Conservation (phyloP, 306 rosid species). For the Dalbergia cochinchinensis region DNA sequence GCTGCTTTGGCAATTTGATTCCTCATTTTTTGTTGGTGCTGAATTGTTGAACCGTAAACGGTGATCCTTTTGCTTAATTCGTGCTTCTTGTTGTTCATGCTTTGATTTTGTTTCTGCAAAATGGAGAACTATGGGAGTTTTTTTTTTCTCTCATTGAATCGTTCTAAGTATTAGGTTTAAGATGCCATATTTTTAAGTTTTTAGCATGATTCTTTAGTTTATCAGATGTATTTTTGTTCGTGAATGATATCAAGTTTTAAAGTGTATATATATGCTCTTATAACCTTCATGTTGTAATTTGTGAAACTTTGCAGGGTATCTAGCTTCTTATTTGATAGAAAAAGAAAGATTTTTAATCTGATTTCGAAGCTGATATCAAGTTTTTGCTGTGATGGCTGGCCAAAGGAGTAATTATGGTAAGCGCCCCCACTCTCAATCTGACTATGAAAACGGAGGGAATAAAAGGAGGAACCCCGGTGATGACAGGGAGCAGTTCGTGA, state of each 20-base stretch:
- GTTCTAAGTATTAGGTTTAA: neutral
- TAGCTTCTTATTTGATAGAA: neutral
- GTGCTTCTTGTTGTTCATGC: neutral
- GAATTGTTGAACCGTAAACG: conserved; percentile 8
- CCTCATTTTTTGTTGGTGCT: neutral
- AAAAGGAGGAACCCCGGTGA: conserved; percentile 84
- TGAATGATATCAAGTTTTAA: no score
- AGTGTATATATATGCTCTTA: no score
- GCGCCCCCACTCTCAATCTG: conserved; percentile 78
- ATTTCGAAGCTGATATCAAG: conserved; percentile 45
- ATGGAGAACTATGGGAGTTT: neutral
- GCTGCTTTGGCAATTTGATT: neutral
- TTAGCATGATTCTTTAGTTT: neutral
- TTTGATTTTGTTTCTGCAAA: neutral
- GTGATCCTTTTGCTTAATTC: neutral
- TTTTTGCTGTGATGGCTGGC: conserved; percentile 67
- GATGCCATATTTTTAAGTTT: neutral
- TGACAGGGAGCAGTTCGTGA: conserved; percentile 88
- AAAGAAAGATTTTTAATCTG: conserved; percentile 10
- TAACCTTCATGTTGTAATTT: conserved; percentile 26
- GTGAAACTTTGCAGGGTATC: conserved; percentile 30
- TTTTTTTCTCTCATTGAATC: neutral
- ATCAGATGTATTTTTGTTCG: no score
- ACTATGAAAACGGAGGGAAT: conserved; percentile 74
- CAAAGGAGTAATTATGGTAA: conserved; percentile 80